These are phyloP conservation scores for Yarrowia divulgata DNA, from an alignment of 805 yeast genomes.

Conservation along the genomic window DNA sequence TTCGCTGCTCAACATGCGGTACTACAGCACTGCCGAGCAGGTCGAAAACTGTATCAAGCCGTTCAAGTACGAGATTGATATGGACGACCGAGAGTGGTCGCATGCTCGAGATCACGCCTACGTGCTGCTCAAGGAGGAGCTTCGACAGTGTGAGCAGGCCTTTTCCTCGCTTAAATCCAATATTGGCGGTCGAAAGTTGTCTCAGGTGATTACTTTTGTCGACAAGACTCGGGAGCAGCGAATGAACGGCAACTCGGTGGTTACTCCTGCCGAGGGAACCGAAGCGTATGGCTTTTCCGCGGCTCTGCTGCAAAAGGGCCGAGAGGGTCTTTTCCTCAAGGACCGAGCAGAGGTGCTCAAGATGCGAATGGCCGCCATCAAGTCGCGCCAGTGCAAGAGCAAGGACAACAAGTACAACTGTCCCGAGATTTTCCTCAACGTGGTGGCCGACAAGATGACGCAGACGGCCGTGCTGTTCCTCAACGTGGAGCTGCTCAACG, in stretches of 20 bases:
- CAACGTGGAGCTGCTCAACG: conserved; percentile 92
- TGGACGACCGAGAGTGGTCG: conserved; percentile 94
- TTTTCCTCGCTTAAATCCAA: conserved; percentile 65
- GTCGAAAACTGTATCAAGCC: conserved; percentile 99
- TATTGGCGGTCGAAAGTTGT: conserved; percentile 83
- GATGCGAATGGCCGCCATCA: conserved; percentile 78
- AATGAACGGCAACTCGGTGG: conserved; percentile 40
- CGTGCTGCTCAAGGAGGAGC: conserved; percentile 78
- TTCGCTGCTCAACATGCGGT: conserved; percentile 76
- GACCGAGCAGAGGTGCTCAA: conserved; percentile 74
- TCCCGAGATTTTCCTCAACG: conserved; percentile 93
- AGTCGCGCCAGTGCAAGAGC: conserved; percentile 74
- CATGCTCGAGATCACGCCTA: conserved; percentile 80
- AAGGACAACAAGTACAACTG: conserved; percentile 87
- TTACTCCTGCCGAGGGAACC: conserved; percentile 53
- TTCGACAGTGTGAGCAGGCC: conserved; percentile 77
- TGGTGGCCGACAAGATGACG: conserved; percentile 88
- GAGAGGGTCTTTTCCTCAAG: conserved; percentile 78
- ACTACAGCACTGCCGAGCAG: conserved; percentile 93
- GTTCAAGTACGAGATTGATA: conserved; percentile 94
- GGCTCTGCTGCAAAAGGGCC: conserved; percentile 75
- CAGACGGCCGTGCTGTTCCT: conserved; percentile 91
- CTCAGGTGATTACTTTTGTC: conserved; percentile 77
- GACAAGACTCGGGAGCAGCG: conserved; percentile 46
- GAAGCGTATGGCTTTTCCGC: conserved; percentile 88